These are phyloP conservation scores for Ustilago crameri DNA, from an alignment of 1,284 basidiomycete species.

Conservation along the genomic window DNA sequence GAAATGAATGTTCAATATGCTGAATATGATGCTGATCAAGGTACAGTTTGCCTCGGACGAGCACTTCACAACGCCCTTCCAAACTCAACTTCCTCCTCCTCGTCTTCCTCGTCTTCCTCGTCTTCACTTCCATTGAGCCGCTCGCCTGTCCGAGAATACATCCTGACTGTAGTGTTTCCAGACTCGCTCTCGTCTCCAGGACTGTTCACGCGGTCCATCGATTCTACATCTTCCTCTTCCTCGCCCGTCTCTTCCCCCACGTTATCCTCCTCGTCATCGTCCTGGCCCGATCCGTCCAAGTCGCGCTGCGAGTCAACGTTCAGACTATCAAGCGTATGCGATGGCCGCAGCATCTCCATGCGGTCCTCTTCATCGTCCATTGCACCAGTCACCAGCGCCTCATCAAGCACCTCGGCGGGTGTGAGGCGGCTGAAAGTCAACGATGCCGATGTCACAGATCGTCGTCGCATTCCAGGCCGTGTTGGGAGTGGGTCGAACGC, in stretches of 20 bases:
- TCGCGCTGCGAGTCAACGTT: constrained; percentile 3
- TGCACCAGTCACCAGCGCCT: constrained; percentile 38
- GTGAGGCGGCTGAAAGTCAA: constrained; percentile 43
- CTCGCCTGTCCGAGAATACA: constrained; percentile 1
- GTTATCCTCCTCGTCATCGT: constrained; percentile 20
- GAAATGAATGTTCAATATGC: too few relatives aligned
- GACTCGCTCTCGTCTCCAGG: constrained; percentile 12
- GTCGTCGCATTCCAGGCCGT: constrained; percentile 40
- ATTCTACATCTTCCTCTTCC: constrained; percentile 8
- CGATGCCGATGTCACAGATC: constrained; percentile 42
- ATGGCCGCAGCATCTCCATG: constrained; percentile 20
- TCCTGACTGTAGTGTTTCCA: constrained; percentile 3
- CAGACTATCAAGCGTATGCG: constrained; percentile 20
- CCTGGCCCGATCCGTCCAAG: constrained; percentile 18
- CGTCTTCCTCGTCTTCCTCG: constrained; percentile 8
- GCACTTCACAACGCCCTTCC: constrained; percentile 22
- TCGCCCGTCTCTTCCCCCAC: constrained; percentile 9
- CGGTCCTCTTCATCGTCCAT: constrained; percentile 51
- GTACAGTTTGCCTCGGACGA: not conserved
- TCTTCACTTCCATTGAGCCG: constrained; percentile 8
- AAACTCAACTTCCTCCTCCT: constrained; percentile 12
- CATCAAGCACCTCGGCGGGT: constrained; percentile 48
- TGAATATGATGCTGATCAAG: too few relatives aligned
- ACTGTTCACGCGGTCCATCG: constrained; percentile 6
- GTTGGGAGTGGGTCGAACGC: constrained; percentile 33